A percentile compares a stretch with the other conserved stretches of the same genome.
Evolutionary conservation across 345 rosid genomes (phyloP).

Genomic region (Cardamine occulta): DNA sequence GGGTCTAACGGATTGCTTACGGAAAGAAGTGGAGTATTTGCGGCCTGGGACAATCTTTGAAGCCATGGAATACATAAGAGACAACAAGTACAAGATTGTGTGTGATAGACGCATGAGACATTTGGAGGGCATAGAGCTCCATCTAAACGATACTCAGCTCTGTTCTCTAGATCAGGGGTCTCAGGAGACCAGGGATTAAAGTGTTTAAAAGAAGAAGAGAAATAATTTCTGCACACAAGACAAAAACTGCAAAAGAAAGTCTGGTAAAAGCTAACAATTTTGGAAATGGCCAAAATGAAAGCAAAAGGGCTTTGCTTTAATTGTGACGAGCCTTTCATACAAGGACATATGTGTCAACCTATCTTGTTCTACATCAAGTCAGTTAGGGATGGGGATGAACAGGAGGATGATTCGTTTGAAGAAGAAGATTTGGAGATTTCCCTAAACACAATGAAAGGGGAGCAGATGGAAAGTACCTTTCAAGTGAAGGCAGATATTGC

Average conservation of each 20-base stretch:
- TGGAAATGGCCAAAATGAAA: neutral
- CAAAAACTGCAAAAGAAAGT: no score
- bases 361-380: neutral
- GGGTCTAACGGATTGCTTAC: neutral
- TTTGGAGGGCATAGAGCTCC: neutral
- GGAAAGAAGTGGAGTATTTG: neutral
- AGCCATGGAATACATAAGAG: neutral
- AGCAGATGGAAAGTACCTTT: neutral
- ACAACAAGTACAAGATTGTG: neutral
- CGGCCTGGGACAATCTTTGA: neutral
- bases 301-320: neutral
- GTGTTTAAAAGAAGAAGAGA: neutral
- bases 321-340: neutral
- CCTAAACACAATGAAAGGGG: neutral
- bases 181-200: neutral
- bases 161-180: neutral
- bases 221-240: no score
- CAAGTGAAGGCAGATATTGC: neutral
- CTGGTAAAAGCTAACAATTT: neutral
- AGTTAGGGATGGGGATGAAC: accelerated
- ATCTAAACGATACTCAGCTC: neutral
- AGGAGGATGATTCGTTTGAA: neutral
- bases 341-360: neutral
- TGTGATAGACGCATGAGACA: neutral
- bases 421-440: neutral